These are phyloP conservation scores for Massariosphaeria phaeospora DNA, from an alignment of 495 filamentous ascomycete genomes.

Conservation along the genomic window DNA sequence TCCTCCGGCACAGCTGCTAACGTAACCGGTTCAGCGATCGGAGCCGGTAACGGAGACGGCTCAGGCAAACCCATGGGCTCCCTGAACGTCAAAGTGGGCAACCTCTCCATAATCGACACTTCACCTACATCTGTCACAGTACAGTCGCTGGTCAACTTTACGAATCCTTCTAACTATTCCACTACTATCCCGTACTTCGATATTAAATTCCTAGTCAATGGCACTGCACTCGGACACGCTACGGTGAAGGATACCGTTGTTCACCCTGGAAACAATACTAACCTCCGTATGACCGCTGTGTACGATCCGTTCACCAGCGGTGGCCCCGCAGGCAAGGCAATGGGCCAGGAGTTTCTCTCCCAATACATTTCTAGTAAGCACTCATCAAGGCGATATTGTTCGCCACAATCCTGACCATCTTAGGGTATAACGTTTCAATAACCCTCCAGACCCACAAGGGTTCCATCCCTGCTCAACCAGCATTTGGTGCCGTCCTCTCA, in stretches of 20 bases:
- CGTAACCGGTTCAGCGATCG: conserved; percentile 40
- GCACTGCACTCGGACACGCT: conserved; percentile 67
- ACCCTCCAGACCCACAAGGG: conserved; percentile 61
- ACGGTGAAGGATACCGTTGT: conserved; percentile 57
- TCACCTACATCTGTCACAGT: conserved; percentile 62
- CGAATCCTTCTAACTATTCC: conserved; percentile 83
- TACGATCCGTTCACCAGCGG: conserved; percentile 66
- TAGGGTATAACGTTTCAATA: conserved; percentile 72
- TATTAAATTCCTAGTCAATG: conserved; percentile 68
- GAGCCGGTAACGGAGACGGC: conserved; percentile 35
- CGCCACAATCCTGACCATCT: background rate
- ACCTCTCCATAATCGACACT: conserved; percentile 64
- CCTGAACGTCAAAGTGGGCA: conserved; percentile 58
- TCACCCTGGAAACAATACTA: conserved; percentile 63
- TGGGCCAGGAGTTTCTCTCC: conserved; percentile 70
- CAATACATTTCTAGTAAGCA: conserved; percentile 74
- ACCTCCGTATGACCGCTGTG: conserved; percentile 59
- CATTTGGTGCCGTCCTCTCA: conserved; percentile 67
- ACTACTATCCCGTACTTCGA: conserved; percentile 73
- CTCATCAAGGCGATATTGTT: background rate
- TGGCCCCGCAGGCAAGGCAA: conserved; percentile 53
- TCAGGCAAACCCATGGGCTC: conserved; percentile 41
- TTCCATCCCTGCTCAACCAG: conserved; percentile 69
- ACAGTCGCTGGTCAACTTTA: conserved; percentile 67
- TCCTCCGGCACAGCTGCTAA: conserved; percentile 33